A percentile compares a stretch with the other conserved stretches of the same genome.
Evolutionary conservation across 2,329 filamentous ascomycete species (phyloP).

Genomic region (Xylaria sp.): DNA sequence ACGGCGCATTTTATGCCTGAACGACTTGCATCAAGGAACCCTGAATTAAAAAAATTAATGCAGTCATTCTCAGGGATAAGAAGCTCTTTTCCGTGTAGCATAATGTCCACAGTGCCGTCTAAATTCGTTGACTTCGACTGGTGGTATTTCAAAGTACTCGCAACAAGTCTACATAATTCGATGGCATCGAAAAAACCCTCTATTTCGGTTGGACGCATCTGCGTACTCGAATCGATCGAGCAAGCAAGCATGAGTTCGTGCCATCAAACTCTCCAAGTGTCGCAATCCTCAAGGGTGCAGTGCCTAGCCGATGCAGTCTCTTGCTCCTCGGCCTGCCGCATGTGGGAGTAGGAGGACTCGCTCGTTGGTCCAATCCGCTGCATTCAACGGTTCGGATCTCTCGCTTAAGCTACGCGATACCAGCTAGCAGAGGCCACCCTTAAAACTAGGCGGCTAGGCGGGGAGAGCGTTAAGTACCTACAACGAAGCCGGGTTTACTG

Average conservation of each 20-base stretch:
- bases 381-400: slow-evolving; percentile 18
- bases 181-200: not conserved
- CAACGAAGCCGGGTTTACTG: slow-evolving; percentile 10
- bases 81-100: not conserved
- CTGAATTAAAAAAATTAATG: not conserved
- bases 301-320: slow-evolving; percentile 4
- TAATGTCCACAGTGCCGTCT: slow-evolving; percentile 17
- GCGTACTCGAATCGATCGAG: not conserved
- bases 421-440: not conserved
- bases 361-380: not conserved
- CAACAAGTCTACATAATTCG: not conserved
- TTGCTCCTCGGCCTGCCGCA: not conserved
- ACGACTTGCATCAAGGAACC: not conserved
- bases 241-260: not conserved
- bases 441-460: slow-evolving; percentile 1
- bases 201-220: not conserved
- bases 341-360: not conserved
- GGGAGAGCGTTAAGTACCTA: not conserved
- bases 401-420: slow-evolving; percentile 29
- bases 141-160: slow-evolving; percentile 22
- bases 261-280: slow-evolving; percentile 1
- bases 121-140: slow-evolving; percentile 6
- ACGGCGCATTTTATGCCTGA: not conserved
- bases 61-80: not conserved
- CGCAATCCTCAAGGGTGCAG: not conserved